phyloP scores from a whole-genome alignment of 108 stramenopile genomes.

The Fistulifera solaris region DNA sequence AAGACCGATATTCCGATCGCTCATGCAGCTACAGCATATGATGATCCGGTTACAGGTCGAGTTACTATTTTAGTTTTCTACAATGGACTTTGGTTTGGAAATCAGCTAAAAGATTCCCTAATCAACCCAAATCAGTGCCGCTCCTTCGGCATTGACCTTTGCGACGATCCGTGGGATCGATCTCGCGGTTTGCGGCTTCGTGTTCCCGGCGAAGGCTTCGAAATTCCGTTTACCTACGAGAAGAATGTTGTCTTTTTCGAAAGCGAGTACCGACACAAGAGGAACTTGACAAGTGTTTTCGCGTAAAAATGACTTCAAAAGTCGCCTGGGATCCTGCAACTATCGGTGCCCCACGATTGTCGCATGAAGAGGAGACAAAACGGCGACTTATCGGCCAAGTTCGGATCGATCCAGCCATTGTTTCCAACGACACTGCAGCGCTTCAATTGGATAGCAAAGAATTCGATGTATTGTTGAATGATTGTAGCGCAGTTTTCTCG shows the following conservation, averaged over 20 bases:
- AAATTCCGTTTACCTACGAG: background rate
- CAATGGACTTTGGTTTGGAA: constrained; percentile 19
- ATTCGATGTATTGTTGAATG: background rate
- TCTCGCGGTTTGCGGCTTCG: background rate
- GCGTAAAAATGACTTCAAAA: constrained; percentile 3
- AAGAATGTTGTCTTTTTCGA: constrained; percentile 6
- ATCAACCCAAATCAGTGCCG: constrained; percentile 31
- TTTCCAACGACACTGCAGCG: background rate
- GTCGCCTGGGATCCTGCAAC: constrained; percentile 7
- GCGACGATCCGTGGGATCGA: constrained; percentile 9
- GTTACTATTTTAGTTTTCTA: constrained; percentile 20
- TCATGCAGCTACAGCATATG: constrained; percentile 17
- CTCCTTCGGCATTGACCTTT: constrained; percentile 11
- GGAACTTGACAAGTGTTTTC: constrained; percentile 3
- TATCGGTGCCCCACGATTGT: background rate
- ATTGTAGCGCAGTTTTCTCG: background rate
- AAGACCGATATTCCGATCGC: constrained; percentile 19
- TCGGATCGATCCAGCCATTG: background rate
- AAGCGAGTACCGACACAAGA: constrained; percentile 7
- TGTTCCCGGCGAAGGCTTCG: background rate
- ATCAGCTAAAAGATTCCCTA: constrained; percentile 11
- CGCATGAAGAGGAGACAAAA: background rate
- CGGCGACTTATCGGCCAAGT: background rate
- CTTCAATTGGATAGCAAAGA: background rate
- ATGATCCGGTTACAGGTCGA: constrained; percentile 6